These are phyloP conservation scores for Phymatotrichopsis omnivora DNA, from an alignment of 2,329 filamentous ascomycete genomes.

Conservation along the genomic window DNA sequence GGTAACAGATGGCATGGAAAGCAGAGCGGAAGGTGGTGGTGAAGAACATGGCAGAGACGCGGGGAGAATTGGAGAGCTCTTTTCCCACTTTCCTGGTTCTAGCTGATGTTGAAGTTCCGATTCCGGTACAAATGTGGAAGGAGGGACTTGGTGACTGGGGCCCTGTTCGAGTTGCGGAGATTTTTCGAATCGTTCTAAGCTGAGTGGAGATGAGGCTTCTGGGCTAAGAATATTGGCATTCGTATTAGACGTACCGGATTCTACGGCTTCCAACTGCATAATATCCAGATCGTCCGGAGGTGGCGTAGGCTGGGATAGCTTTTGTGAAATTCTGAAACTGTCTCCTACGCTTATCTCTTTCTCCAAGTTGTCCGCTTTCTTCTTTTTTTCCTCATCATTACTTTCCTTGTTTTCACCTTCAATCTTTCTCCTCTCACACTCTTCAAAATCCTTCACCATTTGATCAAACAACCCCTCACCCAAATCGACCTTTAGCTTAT, in stretches of 20 bases:
- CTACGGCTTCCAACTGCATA: too few species aligned
- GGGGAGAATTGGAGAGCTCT: neutral
- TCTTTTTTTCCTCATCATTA: neutral
- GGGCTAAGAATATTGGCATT: too few species aligned
- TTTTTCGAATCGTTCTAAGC: too few species aligned
- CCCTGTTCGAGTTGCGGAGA: too few species aligned
- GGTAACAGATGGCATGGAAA: neutral
- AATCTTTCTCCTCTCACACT: neutral
- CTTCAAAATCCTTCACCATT: conserved; percentile 11
- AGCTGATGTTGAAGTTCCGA: too few species aligned
- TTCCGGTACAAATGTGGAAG: too few species aligned
- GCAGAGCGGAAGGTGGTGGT: neutral
- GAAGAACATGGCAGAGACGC: neutral
- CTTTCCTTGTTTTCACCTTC: neutral
- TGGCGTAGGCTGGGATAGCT: too few species aligned
- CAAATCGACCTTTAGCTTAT: conserved; percentile 11
- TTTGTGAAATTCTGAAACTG: neutral
- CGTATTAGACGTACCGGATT: too few species aligned
- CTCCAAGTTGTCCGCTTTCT: neutral
- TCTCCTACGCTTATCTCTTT: neutral
- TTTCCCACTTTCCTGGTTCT: too few species aligned
- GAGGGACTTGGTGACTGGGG: too few species aligned
- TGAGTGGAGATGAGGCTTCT: too few species aligned
- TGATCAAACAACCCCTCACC: conserved; percentile 13
- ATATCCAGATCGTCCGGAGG: too few species aligned